These are phyloP conservation scores for Colletotrichum sp. DNA, from an alignment of 2,329 filamentous ascomycete genomes.

Conservation along the genomic window DNA sequence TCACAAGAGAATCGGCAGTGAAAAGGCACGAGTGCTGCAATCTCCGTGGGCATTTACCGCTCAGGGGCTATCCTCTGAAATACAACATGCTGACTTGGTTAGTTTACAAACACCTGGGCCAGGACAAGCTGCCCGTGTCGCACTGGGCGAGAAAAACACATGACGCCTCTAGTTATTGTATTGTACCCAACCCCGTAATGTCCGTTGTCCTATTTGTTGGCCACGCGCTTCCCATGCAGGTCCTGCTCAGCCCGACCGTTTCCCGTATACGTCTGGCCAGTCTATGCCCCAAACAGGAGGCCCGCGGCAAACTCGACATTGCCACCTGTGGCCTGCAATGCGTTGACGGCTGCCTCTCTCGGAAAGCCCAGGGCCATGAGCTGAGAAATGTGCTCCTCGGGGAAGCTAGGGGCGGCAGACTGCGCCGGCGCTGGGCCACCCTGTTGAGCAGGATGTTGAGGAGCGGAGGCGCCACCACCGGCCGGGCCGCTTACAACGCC, in stretches of 20 bases:
- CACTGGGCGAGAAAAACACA: not conserved
- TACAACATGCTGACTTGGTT: not conserved
- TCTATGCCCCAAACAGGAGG: conserved; percentile 66
- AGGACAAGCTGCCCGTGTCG: not conserved
- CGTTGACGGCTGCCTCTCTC: conserved; percentile 76
- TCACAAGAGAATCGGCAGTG: not conserved
- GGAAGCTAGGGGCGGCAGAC: conserved; percentile 42
- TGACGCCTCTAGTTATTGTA: conserved; percentile 1
- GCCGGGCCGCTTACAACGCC: conserved; percentile 72
- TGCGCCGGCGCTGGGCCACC: conserved; percentile 27
- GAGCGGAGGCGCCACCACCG: conserved; percentile 28
- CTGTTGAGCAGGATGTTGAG: conserved; percentile 24
- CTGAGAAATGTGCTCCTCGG: conserved; percentile 73
- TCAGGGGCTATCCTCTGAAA: not conserved
- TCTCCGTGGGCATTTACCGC: not conserved
- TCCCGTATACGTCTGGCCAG: not conserved
- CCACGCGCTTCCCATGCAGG: not conserved
- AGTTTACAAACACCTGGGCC: not conserved
- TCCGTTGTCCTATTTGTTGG: not conserved
- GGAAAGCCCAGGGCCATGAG: conserved; percentile 81
- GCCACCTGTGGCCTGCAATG: conserved; percentile 81
- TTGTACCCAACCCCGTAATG: not conserved
- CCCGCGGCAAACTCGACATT: conserved; percentile 90
- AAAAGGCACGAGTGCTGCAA: not conserved
- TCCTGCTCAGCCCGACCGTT: not conserved